Evolutionary conservation across 2,329 filamentous ascomycete genomes (phyloP).

Genomic region (Dothistroma pini): DNA sequence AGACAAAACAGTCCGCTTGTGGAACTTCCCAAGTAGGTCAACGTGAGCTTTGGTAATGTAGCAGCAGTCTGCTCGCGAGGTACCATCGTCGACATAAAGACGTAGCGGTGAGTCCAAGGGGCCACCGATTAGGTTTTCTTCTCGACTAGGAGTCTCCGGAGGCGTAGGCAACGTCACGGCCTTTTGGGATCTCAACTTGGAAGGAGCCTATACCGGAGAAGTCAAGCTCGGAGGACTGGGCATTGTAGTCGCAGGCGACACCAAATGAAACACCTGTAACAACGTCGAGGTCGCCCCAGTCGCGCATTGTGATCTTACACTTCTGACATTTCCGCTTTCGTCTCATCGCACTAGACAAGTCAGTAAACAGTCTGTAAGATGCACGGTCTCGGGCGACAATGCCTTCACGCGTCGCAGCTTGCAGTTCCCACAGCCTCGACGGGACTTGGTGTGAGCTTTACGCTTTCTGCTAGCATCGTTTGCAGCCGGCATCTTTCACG

Average conservation of each 20-base stretch:
- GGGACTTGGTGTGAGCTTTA: slow-evolving; percentile 50
- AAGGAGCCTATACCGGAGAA: slow-evolving; percentile 25
- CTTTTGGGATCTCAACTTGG: slow-evolving; percentile 10
- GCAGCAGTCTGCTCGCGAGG: slow-evolving; percentile 11
- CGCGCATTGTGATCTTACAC: slow-evolving; percentile 33
- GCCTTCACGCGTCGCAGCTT: slow-evolving; percentile 54
- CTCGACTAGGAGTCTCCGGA: slow-evolving; percentile 5
- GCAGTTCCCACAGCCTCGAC: slow-evolving; percentile 55
- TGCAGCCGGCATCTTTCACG: background rate
- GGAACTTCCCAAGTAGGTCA: slow-evolving; percentile 25
- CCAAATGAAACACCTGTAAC: slow-evolving; percentile 37
- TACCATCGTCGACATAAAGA: slow-evolving; percentile 13
- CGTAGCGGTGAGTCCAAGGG: slow-evolving; percentile 20
- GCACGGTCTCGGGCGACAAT: background rate
- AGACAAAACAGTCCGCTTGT: slow-evolving; percentile 24
- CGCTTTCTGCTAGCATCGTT: slow-evolving; percentile 14
- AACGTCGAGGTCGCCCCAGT: no score
- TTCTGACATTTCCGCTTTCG: slow-evolving; percentile 48
- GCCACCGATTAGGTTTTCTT: slow-evolving; percentile 7
- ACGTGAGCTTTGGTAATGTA: slow-evolving; percentile 21
- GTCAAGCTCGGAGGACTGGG: slow-evolving; percentile 18
- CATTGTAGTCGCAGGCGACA: slow-evolving; percentile 49
- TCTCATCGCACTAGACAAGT: slow-evolving; percentile 51
- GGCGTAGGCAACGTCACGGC: background rate
- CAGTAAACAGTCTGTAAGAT: background rate